Conservation (phyloP, 441 rosid genomes). For the Sinapis alba region DNA sequence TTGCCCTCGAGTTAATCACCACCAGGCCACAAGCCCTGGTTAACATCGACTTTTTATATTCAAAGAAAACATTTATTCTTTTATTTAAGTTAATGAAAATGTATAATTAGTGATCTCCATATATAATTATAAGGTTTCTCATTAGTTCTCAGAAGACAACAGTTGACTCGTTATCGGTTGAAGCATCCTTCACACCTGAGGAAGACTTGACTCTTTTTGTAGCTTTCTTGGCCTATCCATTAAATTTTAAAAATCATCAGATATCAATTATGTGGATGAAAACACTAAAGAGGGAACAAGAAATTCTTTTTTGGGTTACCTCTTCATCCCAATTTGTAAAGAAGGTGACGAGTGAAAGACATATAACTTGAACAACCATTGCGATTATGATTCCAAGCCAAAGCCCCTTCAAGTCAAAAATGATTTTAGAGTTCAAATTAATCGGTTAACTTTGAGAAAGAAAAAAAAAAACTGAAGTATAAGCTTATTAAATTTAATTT, state of each 20-base stretch:
- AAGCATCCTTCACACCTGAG: background rate
- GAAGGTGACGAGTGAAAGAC: slow-evolving; percentile 46
- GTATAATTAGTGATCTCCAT: background rate
- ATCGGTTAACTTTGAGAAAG: background rate
- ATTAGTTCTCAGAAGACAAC: slow-evolving; percentile 8
- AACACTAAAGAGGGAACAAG: background rate
- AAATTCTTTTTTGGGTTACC: slow-evolving; percentile 40
- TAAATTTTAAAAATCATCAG: background rate
- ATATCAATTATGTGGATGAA: background rate
- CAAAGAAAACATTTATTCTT: background rate
- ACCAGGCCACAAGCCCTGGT: no score
- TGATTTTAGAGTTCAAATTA: background rate
- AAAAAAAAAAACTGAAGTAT: background rate
- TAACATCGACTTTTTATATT: background rate
- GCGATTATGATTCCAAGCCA: slow-evolving; percentile 71
- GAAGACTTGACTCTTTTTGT: slow-evolving; percentile 18
- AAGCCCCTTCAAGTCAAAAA: slow-evolving; percentile 49
- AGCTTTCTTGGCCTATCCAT: slow-evolving; percentile 33
- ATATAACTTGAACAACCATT: slow-evolving; percentile 52
- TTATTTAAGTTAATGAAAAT: background rate
- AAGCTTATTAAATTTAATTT: background rate
- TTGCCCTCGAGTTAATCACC: no score
- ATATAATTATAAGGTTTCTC: background rate
- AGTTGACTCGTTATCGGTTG: background rate
- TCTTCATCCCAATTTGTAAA: slow-evolving; percentile 65